phyloP scores from a whole-genome alignment of 2,329 filamentous ascomycete species.

The Fonsecaea pugnacius region DNA sequence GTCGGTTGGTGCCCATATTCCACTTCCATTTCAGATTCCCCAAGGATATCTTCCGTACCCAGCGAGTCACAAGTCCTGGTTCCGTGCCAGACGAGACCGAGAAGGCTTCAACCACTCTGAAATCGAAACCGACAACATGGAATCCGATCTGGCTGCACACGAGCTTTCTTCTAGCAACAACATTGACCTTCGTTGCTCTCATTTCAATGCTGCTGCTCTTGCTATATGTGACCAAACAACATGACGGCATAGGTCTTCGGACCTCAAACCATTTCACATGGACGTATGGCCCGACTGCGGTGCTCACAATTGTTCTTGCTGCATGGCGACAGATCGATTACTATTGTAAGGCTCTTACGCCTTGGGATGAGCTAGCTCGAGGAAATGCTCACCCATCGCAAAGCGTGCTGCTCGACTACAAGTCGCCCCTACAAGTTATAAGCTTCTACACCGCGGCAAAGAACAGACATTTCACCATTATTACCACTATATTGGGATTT shows the following conservation, averaged over 20 bases:
- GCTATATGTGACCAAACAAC: not conserved
- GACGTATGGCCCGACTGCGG: slow-evolving; percentile 36
- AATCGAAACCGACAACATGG: not conserved
- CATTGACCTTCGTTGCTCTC: not conserved
- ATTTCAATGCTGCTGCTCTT: slow-evolving; percentile 2
- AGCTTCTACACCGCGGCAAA: slow-evolving; percentile 37
- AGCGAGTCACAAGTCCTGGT: not conserved
- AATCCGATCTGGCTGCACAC: slow-evolving; percentile 13
- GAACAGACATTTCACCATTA: slow-evolving; percentile 39
- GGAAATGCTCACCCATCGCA: slow-evolving; percentile 28
- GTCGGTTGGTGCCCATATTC: not conserved
- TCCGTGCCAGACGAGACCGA: not conserved
- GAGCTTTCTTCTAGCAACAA: not conserved
- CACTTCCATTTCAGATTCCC: not conserved
- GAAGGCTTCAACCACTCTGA: not conserved
- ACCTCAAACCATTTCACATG: slow-evolving; percentile 33
- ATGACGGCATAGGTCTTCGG: slow-evolving; percentile 27
- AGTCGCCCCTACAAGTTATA: slow-evolving; percentile 39
- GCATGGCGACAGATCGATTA: slow-evolving; percentile 44
- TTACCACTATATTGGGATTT: slow-evolving; percentile 37
- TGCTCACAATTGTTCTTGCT: slow-evolving; percentile 40
- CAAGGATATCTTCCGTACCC: not conserved
- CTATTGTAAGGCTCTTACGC: slow-evolving; percentile 37
- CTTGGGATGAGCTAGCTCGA: slow-evolving; percentile 40
- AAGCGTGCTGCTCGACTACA: slow-evolving; percentile 41